These are phyloP conservation scores for Arxiozyma telluris DNA, from an alignment of 1,139 yeast species.

Conservation along the genomic window DNA sequence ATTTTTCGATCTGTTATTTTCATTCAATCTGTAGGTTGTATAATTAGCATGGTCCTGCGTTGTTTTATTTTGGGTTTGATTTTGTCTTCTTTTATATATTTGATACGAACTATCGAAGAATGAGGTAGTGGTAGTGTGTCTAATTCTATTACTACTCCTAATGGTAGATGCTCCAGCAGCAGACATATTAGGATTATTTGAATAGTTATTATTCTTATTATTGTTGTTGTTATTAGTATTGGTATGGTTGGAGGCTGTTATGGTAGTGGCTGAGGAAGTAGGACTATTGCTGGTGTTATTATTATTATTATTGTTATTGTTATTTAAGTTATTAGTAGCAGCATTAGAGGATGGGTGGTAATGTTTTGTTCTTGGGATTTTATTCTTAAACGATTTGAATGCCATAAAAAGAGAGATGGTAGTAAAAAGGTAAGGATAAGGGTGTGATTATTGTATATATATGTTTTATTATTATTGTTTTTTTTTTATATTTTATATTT, in stretches of 20 bases:
- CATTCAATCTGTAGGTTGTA: neutral
- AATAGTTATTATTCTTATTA: neutral
- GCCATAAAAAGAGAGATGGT: constrained; percentile 15
- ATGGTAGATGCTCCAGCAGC: neutral
- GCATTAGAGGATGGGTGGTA: constrained; percentile 14
- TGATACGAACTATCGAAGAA: constrained; percentile 29
- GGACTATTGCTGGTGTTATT: neutral
- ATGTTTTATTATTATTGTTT: no score
- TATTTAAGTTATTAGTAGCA: neutral
- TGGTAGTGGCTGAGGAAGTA: constrained; percentile 9
- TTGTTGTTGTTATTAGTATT: neutral
- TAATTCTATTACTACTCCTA: neutral
- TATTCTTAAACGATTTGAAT: constrained; percentile 27
- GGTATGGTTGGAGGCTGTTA: no score
- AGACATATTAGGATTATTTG: neutral
- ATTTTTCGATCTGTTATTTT: neutral
- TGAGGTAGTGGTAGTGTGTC: constrained; percentile 12
- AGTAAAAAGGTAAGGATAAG: no score
- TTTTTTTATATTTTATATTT: no score
- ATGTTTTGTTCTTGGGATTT: constrained; percentile 23
- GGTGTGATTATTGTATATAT: no score
- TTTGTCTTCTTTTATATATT: constrained; percentile 22
- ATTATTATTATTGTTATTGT: neutral
- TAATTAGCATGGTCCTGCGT: neutral
- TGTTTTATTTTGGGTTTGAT: constrained; percentile 11